phyloP scores from a whole-genome alignment of 1,284 basidiomycete genomes.

The Trametes pubescens region DNA sequence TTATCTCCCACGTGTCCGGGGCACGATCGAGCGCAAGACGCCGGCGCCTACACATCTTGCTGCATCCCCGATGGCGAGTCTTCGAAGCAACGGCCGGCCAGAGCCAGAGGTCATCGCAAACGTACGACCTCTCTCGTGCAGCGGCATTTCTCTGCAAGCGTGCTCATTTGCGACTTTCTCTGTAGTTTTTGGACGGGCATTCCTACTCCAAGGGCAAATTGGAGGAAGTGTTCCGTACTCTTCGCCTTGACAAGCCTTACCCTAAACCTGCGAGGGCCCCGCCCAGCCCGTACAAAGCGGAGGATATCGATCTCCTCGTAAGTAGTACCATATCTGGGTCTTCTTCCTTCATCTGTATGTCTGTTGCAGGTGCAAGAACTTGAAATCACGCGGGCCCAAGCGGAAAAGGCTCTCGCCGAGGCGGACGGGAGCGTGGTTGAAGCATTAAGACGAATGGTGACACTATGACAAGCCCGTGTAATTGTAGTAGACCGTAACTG shows the following conservation, averaged over 20 bases:
- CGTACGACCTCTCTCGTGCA: slow-evolving; percentile 47
- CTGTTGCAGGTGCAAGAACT: slow-evolving; percentile 64
- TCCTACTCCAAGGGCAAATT: slow-evolving; percentile 72
- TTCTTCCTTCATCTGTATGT: background rate
- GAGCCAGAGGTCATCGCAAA: slow-evolving; percentile 76
- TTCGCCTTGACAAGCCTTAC: slow-evolving; percentile 62
- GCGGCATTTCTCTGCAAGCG: background rate
- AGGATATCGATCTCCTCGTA: slow-evolving; percentile 72
- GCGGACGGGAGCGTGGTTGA: slow-evolving; percentile 47
- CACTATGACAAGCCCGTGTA: slow-evolving; percentile 13
- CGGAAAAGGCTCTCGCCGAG: slow-evolving; percentile 62
- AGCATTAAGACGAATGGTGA: slow-evolving; percentile 42
- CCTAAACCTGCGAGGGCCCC: slow-evolving; percentile 50
- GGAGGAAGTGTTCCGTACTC: slow-evolving; percentile 68
- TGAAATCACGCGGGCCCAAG: slow-evolving; percentile 64
- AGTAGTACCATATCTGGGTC: slow-evolving; percentile 18
- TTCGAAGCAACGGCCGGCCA: slow-evolving; percentile 56
- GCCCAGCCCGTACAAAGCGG: slow-evolving; percentile 53
- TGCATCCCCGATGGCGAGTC: slow-evolving; percentile 19
- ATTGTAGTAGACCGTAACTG: background rate
- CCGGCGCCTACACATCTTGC: slow-evolving; percentile 8
- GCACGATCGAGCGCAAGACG: background rate
- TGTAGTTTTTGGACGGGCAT: slow-evolving; percentile 68
- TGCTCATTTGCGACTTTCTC: slow-evolving; percentile 11
- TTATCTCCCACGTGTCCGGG: slow-evolving; percentile 13